Percentiles rank a stretch among this genome's conserved stretches.
phyloP scores from a whole-genome alignment of 306 rosid species.

The Ziziphus jujuba region DNA sequence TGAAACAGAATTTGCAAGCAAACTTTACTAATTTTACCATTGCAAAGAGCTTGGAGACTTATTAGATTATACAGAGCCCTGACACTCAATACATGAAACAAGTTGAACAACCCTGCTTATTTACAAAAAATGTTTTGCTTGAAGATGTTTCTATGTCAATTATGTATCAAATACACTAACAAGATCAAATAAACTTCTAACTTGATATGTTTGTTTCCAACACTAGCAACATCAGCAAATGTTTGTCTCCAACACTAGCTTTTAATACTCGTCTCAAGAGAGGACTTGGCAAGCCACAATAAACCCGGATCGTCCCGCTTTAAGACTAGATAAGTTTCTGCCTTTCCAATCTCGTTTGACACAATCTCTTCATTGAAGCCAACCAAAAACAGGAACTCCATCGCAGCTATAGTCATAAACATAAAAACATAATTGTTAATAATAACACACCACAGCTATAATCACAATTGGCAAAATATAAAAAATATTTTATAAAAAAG shows the following conservation, averaged over 20 bases:
- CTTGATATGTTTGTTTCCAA: neutral
- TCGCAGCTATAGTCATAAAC: constrained; percentile 60
- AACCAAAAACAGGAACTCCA: constrained; percentile 62
- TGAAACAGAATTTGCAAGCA: no score
- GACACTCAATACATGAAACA: no score
- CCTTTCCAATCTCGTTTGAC: constrained; percentile 59
- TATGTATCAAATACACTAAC: no score
- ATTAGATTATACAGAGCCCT: no score
- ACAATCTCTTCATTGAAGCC: constrained; percentile 77
- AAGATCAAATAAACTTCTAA: no score
- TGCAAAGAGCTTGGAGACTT: no score
- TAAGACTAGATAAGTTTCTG: constrained; percentile 76
- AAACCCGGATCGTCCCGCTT: constrained; percentile 88
- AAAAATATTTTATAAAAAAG: neutral
- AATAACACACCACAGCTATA: constrained; percentile 6
- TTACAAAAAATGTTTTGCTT: no score
- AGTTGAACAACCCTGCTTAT: no score
- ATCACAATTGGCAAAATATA: neutral
- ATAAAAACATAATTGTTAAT: neutral
- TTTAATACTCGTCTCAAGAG: constrained; percentile 54
- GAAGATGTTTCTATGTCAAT: no score
- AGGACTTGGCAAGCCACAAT: constrained; percentile 93
- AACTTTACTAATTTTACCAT: no score
- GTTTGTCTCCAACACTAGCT: constrained; percentile 32
- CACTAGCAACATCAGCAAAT: constrained; percentile 19